Evolutionary conservation across 1,284 basidiomycete genomes (phyloP).

Genomic region (Moesziomyces sp.): DNA sequence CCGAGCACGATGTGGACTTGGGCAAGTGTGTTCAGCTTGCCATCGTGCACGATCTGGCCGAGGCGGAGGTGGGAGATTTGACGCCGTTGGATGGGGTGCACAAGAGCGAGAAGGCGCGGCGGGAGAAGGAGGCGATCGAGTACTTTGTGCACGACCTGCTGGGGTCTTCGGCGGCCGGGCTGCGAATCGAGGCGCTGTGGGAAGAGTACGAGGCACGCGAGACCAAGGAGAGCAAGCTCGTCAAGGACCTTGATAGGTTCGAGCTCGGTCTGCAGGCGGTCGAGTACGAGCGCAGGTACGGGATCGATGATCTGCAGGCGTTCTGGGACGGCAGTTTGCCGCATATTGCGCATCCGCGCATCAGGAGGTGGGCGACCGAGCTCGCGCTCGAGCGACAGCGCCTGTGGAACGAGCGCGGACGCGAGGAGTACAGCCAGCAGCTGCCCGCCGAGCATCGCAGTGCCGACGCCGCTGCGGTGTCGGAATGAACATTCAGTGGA

Average conservation of each 20-base stretch:
- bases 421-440: conserved; percentile 22
- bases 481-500: too few species aligned
- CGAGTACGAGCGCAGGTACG: conserved; percentile 69
- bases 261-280: conserved; percentile 82
- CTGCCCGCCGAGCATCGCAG: not conserved
- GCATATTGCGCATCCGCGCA: conserved; percentile 48
- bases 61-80: conserved; percentile 96
- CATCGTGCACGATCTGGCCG: conserved; percentile 93
- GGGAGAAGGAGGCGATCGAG: conserved; percentile 91
- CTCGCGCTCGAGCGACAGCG: conserved; percentile 47
- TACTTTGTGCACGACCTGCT: conserved; percentile 90
- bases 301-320: conserved; percentile 62
- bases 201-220: conserved; percentile 90
- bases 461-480: too few species aligned
- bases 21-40: conserved; percentile 87
- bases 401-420: conserved; percentile 48
- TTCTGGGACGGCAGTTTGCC: conserved; percentile 55
- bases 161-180: conserved; percentile 80
- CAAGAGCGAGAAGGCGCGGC: conserved; percentile 80
- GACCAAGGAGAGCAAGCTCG: conserved; percentile 85
- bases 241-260: conserved; percentile 94
- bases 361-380: conserved; percentile 49
- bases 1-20: conserved; percentile 72
- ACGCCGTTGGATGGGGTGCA: conserved; percentile 87
- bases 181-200: conserved; percentile 83